phyloP scores from a whole-genome alignment of 345 rosid genomes.

The Hibiscus trionum region DNA sequence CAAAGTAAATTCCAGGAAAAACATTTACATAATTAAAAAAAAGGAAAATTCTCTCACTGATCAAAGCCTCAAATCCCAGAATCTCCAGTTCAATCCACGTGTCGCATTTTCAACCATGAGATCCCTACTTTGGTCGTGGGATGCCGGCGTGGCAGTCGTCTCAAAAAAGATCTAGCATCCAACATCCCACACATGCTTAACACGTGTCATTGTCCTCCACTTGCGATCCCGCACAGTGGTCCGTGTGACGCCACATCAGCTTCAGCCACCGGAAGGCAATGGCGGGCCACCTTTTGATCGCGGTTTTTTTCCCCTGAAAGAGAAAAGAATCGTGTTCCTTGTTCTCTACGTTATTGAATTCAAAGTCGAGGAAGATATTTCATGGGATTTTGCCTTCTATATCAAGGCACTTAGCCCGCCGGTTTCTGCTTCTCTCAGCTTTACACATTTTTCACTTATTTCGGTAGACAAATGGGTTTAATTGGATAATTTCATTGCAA shows the following conservation, averaged over 20 bases:
- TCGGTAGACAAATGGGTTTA: too few relatives aligned
- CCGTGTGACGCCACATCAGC: not conserved
- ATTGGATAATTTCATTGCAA: too few relatives aligned
- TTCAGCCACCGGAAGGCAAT: too few relatives aligned
- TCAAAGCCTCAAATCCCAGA: not conserved
- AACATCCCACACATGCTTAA: not conserved
- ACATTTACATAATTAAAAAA: too few relatives aligned
- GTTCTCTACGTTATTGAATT: too few relatives aligned
- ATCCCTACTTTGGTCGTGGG: too few relatives aligned
- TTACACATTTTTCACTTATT: too few relatives aligned
- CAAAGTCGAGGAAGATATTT: not conserved
- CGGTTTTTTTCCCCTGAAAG: too few relatives aligned
- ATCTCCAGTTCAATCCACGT: conserved; percentile 17
- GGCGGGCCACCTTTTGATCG: too few relatives aligned
- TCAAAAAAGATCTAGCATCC: not conserved
- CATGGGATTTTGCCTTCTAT: not conserved
- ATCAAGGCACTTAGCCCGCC: not conserved
- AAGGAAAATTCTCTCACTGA: too few relatives aligned
- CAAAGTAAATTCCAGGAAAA: too few relatives aligned
- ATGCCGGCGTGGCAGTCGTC: not conserved
- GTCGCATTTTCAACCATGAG: conserved; percentile 16
- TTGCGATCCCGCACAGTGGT: not conserved
- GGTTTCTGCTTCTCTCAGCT: not conserved
- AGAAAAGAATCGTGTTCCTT: too few relatives aligned
- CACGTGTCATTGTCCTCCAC: not conserved